Conservation (phyloP, 2,329 filamentous ascomycete genomes). For the Passalora sequoiae region DNA sequence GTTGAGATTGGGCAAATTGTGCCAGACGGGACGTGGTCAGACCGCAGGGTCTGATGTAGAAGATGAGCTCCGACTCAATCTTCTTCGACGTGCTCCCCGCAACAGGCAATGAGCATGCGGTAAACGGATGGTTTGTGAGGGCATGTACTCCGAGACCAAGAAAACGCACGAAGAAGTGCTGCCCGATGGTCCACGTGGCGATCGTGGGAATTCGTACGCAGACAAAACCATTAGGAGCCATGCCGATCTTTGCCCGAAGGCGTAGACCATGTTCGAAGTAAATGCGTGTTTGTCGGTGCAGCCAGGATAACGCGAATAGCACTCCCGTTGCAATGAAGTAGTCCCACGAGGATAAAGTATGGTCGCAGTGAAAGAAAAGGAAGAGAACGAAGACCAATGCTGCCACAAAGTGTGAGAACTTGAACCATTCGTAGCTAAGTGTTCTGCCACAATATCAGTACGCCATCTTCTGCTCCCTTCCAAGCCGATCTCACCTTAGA, state of each 20-base stretch:
- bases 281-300: conserved; percentile 45
- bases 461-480: conserved; percentile 4
- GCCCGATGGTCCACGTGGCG: conserved; percentile 47
- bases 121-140: conserved; percentile 51
- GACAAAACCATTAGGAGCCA: conserved; percentile 40
- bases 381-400: conserved; percentile 53
- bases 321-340: conserved; percentile 56
- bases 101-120: conserved; percentile 47
- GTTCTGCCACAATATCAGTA: conserved; percentile 37
- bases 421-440: conserved; percentile 58
- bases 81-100: conserved; percentile 9
- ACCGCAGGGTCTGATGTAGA: conserved; percentile 48
- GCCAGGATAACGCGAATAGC: conserved; percentile 47
- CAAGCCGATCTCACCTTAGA: conserved; percentile 40
- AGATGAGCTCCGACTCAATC: conserved; percentile 42
- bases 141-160: conserved; percentile 41
- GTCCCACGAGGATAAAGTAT: conserved; percentile 53
- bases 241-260: conserved; percentile 40
- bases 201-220: conserved; percentile 42
- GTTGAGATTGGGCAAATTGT: conserved; percentile 20
- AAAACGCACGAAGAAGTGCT: conserved; percentile 54
- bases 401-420: conserved; percentile 50
- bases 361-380: conserved; percentile 58
- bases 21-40: conserved; percentile 48
- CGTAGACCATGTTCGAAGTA: conserved; percentile 47